Evolutionary conservation across 108 stramenopile genomes (phyloP), one percentile per base, ranked within the genome.

Genomic region (Cylindrotheca fusiformis): DNA sequence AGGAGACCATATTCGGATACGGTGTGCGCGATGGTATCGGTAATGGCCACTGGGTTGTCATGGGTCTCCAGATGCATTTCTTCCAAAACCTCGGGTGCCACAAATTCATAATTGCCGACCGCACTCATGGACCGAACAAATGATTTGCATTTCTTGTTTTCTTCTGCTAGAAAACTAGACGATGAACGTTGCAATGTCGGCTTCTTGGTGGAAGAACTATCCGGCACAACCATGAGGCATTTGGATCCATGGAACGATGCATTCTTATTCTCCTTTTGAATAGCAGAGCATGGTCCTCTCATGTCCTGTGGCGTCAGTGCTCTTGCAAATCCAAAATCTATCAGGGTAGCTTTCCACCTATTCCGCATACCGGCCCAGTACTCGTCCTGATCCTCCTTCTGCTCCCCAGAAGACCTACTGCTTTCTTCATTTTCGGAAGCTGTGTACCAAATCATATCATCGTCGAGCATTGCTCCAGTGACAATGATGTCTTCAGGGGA

Each of bases 281-380:
- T n/a, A n/a, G n/a, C n/a, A n/a, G n/a, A n/a, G n/a, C n/a, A n/a
- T n/a, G n/a, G n/a, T n/a, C n/a, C n/a, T n/a, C n/a, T n/a, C 47
- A 77, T 46, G 64, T 83, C 82, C 2, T 71, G 45, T 4, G 71
- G 73, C 6, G 55, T 52, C 20, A 90, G 48, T 18, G 90, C 84
- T 20, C 84, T 63, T 0, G 90, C 84, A 76, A 91, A 91, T 19
- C 90, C 90, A 66, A 91, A 91, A 65, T 91, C 90, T 24, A 91
- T 55, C 33, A 91, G 68, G 19, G 84, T 87, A 18, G 82, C 44
- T 36, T 78, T 72, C 72, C 84, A 87, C 32, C 63, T 76, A 23
- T 57, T 23, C n/a, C 19, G 2, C 25, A 78, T 36, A 0, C 32
- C 29, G 27, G 50, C 27, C 71, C 71, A 78, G n/a, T n/a, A n/a